Base-by-base conservation (phyloP, 331 rosid species). In the Saraca asoca region DNA sequence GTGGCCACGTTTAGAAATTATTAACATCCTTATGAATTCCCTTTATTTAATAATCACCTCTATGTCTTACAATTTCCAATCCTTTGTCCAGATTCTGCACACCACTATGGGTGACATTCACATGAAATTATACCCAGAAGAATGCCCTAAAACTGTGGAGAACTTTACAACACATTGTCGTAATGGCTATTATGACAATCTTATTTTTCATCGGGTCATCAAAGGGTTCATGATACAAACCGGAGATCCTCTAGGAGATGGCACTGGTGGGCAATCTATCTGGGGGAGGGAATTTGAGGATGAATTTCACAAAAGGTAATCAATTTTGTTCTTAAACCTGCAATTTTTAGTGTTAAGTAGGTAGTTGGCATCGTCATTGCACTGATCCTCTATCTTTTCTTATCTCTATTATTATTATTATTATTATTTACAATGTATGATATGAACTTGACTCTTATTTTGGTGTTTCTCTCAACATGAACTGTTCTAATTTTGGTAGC, bases 281-380 rank as follows among this genome's bases (percentile, higher is more conserved):
- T 94, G 98, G 98, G 98, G 98, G 42, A 87, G 98, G 72, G 98
- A 94, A 68, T 94, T 94, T 72, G 98, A 90, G 80, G 98, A 94
- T 76, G 98, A 94, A 71, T 86, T 94, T 83, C 96, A 93, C 80
- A 93, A 93, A 78, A 93, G 98, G 98, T 93, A 78, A 69, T 48
- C 13, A 20, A 19, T 38, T 66, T 58, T 77, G 7, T 66, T 58
- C 58, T 8, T 29, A 7, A 39, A 68, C 29, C 9, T 33, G 41
- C 6, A 14, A 18, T 38, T 54, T 19, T 16, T 58, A 9, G 14
- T 38, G 39, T 20, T 24, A 24, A 24, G 19, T 38, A 19, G 6
- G 5, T 11, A 29, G 4, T 24, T 45, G 17, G 55, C 42, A 12
- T 45, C 10, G 24, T 44, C 33, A 16, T 35, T 18, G n/a, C 53